Evolutionary conservation across 2,329 filamentous ascomycete genomes (phyloP).

Genomic region (Nothopassalora personata): DNA sequence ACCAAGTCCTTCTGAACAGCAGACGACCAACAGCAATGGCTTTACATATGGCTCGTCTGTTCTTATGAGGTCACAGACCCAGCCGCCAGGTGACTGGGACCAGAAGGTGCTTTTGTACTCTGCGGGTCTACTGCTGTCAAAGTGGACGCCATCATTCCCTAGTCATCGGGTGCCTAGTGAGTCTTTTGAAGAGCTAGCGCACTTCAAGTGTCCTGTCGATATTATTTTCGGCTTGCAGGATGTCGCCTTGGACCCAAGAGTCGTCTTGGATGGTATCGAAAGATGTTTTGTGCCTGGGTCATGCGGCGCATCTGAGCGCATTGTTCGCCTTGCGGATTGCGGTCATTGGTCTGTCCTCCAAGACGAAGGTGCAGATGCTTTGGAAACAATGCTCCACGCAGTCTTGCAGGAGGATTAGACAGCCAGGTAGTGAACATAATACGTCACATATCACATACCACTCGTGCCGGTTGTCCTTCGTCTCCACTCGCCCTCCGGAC

Average conservation of each 20-base stretch:
- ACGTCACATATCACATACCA: neutral
- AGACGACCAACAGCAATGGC: conserved; percentile 30
- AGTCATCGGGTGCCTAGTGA: conserved; percentile 33
- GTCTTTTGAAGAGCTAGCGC: neutral
- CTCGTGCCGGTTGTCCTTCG: neutral
- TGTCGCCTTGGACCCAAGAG: conserved; percentile 44
- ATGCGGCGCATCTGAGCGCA: conserved; percentile 26
- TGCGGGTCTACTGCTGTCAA: conserved; percentile 40
- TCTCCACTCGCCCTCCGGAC: neutral
- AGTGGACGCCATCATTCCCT: conserved; percentile 47
- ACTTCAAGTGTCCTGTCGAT: conserved; percentile 49
- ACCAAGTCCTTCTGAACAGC: conserved; percentile 44
- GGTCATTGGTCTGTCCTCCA: conserved; percentile 54
- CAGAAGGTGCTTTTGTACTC: conserved; percentile 52
- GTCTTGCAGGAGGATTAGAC: neutral
- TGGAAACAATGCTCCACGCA: conserved; percentile 1
- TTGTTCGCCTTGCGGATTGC: conserved; percentile 45
- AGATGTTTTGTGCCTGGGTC: conserved; percentile 40
- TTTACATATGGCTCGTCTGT: conserved; percentile 40
- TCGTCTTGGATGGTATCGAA: conserved; percentile 49
- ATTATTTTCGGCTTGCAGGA: conserved; percentile 52
- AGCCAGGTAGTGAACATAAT: neutral
- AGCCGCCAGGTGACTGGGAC: conserved; percentile 41
- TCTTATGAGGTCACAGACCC: conserved; percentile 32
- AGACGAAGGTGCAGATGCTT: conserved; percentile 18